Evolutionary conservation across 2,329 filamentous ascomycete species (phyloP).

Genomic region (Dactylellina drechsleri): DNA sequence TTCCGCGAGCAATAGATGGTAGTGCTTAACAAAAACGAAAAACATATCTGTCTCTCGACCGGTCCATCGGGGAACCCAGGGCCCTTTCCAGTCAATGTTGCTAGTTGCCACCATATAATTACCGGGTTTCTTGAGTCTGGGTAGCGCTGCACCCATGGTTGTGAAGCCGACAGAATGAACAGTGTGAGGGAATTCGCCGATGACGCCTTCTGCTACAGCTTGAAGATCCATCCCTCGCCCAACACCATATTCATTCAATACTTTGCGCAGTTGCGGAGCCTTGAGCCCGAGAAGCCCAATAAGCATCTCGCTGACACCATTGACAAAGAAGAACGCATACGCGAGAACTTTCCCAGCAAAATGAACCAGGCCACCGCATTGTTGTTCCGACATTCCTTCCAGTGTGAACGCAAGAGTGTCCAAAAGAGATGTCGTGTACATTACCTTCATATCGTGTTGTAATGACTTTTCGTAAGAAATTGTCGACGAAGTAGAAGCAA

Average conservation of each 20-base stretch:
- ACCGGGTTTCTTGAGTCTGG: conserved; percentile 72
- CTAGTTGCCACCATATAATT: conserved; percentile 49
- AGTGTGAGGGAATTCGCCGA: conserved; percentile 62
- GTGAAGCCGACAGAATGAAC: conserved; percentile 72
- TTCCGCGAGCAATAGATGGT: conserved; percentile 80
- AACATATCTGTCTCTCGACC: conserved; percentile 89
- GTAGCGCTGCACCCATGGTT: conserved; percentile 70
- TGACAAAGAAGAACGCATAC: conserved; percentile 92
- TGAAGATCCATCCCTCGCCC: conserved; percentile 65
- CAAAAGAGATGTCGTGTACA: conserved; percentile 82
- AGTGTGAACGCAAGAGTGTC: conserved; percentile 88
- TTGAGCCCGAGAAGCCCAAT: conserved; percentile 82
- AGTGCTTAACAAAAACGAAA: conserved; percentile 91
- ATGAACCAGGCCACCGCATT: conserved; percentile 74
- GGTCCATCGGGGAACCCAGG: conserved; percentile 86
- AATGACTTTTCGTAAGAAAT: conserved; percentile 80
- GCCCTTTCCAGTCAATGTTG: conserved; percentile 83
- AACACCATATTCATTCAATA: conserved; percentile 75
- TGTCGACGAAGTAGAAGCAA: conserved; percentile 70
- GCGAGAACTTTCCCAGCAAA: conserved; percentile 92
- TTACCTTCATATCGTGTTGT: conserved; percentile 86
- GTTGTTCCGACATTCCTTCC: conserved; percentile 84
- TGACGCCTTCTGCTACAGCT: conserved; percentile 59
- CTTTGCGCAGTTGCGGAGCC: conserved; percentile 74
- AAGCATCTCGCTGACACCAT: conserved; percentile 83